Evolutionary conservation across 495 filamentous ascomycete genomes (phyloP).

Genomic region (Lichenothelia convexa): DNA sequence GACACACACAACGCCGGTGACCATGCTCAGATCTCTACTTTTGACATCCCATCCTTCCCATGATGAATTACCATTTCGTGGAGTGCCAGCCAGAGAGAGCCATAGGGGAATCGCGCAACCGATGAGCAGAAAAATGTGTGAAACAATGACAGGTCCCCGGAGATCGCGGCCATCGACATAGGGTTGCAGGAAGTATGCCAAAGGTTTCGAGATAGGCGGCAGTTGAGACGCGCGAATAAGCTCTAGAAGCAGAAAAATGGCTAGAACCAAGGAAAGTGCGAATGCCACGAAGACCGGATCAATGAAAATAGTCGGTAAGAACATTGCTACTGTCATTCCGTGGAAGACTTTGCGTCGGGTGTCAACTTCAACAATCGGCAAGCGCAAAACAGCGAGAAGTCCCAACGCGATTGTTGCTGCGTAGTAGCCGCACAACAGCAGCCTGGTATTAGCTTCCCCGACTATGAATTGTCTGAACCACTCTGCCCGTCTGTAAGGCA

Average conservation of each 20-base stretch:
- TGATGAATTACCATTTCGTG: constrained; percentile 30
- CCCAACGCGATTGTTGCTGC: constrained; percentile 46
- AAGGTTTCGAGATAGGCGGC: constrained; percentile 63
- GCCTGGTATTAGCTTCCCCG: constrained; percentile 65
- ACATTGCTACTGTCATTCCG: constrained; percentile 93
- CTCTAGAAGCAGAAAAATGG: constrained; percentile 74
- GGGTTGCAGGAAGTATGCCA: constrained; percentile 72
- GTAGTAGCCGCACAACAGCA: constrained; percentile 61
- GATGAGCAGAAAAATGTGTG: constrained; percentile 86
- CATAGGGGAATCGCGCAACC: constrained; percentile 93
- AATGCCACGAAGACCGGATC: constrained; percentile 72
- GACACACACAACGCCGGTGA: constrained; percentile 81
- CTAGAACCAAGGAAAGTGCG: constrained; percentile 53
- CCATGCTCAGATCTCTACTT: constrained; percentile 61
- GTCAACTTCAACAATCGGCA: constrained; percentile 58
- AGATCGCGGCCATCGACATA: constrained; percentile 92
- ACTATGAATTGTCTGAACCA: constrained; percentile 31
- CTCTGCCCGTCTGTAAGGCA: not conserved
- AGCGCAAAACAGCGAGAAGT: constrained; percentile 49
- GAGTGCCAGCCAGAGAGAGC: constrained; percentile 50
- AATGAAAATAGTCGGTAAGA: constrained; percentile 66
- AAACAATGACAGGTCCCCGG: constrained; percentile 82
- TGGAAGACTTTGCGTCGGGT: constrained; percentile 98
- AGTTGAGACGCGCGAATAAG: constrained; percentile 78
- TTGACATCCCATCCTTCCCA: constrained; percentile 56